Percentiles rank a stretch among this genome's conserved stretches.
phyloP scores from a whole-genome alignment of 108 stramenopile genomes.

The Fragilariopsis cylindrus region DNA sequence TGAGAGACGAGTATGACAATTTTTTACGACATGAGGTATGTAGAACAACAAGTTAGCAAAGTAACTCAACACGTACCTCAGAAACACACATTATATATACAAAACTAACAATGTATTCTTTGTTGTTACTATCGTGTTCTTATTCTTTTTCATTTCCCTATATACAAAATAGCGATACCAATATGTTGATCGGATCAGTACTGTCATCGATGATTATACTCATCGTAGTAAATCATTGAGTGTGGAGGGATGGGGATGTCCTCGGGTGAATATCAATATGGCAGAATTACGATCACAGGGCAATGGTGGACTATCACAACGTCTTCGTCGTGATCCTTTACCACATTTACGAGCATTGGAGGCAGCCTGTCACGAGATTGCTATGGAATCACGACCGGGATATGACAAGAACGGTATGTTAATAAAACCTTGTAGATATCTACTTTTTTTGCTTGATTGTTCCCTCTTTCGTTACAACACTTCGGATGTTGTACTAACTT shows the following conservation, averaged over 20 bases:
- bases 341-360: conserved; percentile 84
- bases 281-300: conserved; percentile 65
- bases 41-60: background rate
- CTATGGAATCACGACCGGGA: conserved; percentile 67
- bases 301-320: conserved; percentile 51
- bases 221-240: conserved; percentile 40
- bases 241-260: conserved; percentile 57
- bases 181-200: conserved; percentile 56
- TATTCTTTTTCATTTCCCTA: background rate
- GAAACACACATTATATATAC: background rate
- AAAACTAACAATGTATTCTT: background rate
- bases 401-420: conserved; percentile 67
- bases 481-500: background rate
- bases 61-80: background rate
- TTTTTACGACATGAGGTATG: conserved; percentile 42
- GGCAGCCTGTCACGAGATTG: conserved; percentile 73
- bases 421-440: too few species aligned
- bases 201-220: conserved; percentile 69
- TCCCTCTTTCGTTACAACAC: too few species aligned
- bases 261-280: conserved; percentile 61
- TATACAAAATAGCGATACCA: conserved; percentile 23
- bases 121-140: background rate
- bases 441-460: background rate
- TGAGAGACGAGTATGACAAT: conserved; percentile 34
- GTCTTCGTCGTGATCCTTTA: conserved; percentile 66